Evolutionary conservation across 441 rosid genomes (phyloP), one percentile per base, ranked within the genome.

Genomic region (Aleurites moluccanus): DNA sequence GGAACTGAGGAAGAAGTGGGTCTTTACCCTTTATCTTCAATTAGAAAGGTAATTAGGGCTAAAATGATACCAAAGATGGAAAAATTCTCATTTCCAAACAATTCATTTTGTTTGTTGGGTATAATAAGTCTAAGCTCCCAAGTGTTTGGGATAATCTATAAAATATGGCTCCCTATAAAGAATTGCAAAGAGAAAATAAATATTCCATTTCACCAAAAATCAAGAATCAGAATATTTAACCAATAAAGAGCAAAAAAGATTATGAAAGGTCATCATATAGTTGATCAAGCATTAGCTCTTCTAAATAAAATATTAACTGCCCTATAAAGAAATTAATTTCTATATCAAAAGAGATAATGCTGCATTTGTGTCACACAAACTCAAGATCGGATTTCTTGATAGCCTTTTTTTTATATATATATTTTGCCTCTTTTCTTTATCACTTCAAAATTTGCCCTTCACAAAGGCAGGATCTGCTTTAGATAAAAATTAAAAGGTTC

Each of bases 371-470:
- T 21, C 74, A 45, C 23, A 65, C 2, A 2, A 21, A 49, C n/a
- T 35, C 64, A 45, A 38, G 27, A 13, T 64, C 40, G 30, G 35
- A n/a, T 47, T 35, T 68, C 42, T 10, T 50, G 76, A 56, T 61
- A 66, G 64, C 56, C 52, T 38, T 10, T 44, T 55, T 11, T 11
- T 4, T 49, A n/a, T n/a, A n/a, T n/a, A n/a, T n/a, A n/a, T n/a
- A 21, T 33, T 63, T 69, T 23, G 63, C 56, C 71, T 69, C 21
- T 38, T 49, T 6, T 4, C 28, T 21, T 49, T 67, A 72, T 25
- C 69, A 38, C 70, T 73, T 59, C 50, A 62, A 56, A 57, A 49
- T 49, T 50, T 70, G 77, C 55, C 80, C 73, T 70, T 75, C 75
- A 78, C 52, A 64, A 70, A 72, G 42, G 38, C 18, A 18, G 47